Evolutionary conservation across 2,329 filamentous ascomycete species (phyloP).

Genomic region (Tympanopsis confertula): DNA sequence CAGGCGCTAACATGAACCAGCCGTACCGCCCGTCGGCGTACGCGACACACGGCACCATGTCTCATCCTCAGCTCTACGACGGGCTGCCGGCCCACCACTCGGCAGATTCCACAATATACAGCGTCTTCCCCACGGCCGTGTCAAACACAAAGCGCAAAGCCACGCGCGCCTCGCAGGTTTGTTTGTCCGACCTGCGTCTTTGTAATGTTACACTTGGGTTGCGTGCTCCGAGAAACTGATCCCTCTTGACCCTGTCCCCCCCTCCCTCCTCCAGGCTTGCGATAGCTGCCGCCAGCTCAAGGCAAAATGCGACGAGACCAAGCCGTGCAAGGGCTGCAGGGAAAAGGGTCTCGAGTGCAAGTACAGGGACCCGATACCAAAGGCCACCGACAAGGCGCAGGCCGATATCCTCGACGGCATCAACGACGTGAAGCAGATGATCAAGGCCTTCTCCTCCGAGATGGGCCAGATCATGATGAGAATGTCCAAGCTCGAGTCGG

Average conservation of each 20-base stretch:
- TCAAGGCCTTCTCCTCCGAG: conserved; percentile 23
- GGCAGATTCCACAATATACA: neutral
- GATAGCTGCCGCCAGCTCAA: conserved; percentile 80
- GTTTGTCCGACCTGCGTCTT: conserved; percentile 11
- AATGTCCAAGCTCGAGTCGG: conserved; percentile 17
- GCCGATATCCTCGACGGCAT: conserved; percentile 49
- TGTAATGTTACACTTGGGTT: conserved; percentile 5
- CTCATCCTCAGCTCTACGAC: neutral
- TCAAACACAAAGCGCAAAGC: neutral
- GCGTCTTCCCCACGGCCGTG: neutral
- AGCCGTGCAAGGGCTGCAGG: conserved; percentile 75
- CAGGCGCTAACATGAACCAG: conserved; percentile 24
- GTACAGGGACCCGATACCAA: conserved; percentile 82
- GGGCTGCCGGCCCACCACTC: neutral
- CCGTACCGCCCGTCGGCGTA: conserved; percentile 31
- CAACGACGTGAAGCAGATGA: conserved; percentile 14
- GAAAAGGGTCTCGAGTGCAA: conserved; percentile 76
- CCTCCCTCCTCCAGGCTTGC: conserved; percentile 54
- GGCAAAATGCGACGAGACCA: conserved; percentile 81
- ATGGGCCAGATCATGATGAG: conserved; percentile 23
- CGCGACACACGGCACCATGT: conserved; percentile 22
- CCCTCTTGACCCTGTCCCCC: conserved; percentile 6
- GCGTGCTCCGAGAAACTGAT: conserved; percentile 2
- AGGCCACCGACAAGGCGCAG: conserved; percentile 57
- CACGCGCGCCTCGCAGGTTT: neutral